Evolutionary conservation across 2,329 filamentous ascomycete species (phyloP), one percentile per base, ranked within the genome.

Genomic region (Phialocephala sp.): DNA sequence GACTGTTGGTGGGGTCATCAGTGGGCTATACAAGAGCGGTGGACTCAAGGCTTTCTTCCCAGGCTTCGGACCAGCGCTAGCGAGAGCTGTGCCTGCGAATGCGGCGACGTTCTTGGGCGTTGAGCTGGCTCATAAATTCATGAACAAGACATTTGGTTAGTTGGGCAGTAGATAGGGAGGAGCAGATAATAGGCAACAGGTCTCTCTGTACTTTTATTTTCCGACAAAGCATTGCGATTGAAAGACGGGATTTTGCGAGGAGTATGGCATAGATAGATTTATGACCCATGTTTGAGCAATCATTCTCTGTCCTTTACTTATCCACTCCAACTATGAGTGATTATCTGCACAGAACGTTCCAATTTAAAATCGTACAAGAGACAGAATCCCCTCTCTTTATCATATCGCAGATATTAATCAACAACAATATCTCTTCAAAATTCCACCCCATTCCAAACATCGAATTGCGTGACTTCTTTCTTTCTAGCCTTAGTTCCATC

Each of bases 21-120:
- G 87, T 70, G 88, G 93, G 62, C 83, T 99, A n/a, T 97, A 97
- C 76, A 88, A 83, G 41, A 89, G 83, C 74, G 94, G 94, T 37
- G 95, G 95, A 4, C 78, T 91, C 75, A 93, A 90, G 81, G 94
- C 95, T 1, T 99, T 99, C 83, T 99, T 99, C 87, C 95, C 95
- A 6, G 95, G 95, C 27, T 93, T 99, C 72, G 94, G 92, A 0
- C 95, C 95, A 1, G 95, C 95, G 2, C 85, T 99, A 77, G 91
- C 93, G 12, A 89, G 95, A 79, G 95, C 95, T 4, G 93, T 98
- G 52, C 95, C 95, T 8, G 95, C 95, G 11, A 99, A 99, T 77
- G 95, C 95, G 1, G 95, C 95, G 37, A 98, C 95, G 2, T 99
- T 99, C 75, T 80, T 94, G 74, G 91, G 92, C 12, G 91, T 95